These are phyloP conservation scores for Metschnikowia hibisci DNA, from an alignment of 805 yeast species.

Conservation along the genomic window DNA sequence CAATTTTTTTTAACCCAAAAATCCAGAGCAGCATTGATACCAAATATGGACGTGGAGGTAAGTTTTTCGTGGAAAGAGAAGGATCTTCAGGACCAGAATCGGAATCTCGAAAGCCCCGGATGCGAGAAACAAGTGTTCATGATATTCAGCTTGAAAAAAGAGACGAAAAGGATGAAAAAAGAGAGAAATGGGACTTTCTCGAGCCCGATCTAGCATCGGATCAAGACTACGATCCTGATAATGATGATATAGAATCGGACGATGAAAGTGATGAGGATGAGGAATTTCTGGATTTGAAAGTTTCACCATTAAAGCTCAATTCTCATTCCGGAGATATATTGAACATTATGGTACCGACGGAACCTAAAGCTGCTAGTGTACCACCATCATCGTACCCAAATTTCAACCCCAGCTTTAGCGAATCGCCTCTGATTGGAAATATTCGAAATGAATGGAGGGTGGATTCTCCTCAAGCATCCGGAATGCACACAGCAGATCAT, in stretches of 20 bases:
- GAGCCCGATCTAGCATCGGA: not conserved
- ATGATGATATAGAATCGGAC: slow-evolving; percentile 10
- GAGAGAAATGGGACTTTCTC: not conserved
- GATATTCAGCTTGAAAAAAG: not conserved
- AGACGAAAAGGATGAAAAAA: not conserved
- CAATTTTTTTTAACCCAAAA: slow-evolving; percentile 75
- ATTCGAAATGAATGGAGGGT: slow-evolving; percentile 2
- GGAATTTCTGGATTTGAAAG: slow-evolving; percentile 9
- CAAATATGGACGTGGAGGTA: slow-evolving; percentile 87
- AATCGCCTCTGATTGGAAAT: not conserved
- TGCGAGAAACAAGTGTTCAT: slow-evolving; percentile 14
- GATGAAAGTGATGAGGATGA: slow-evolving; percentile 19
- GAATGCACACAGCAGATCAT: not conserved
- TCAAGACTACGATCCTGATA: slow-evolving; percentile 5
- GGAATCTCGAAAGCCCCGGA: slow-evolving; percentile 7
- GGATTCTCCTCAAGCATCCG: slow-evolving; percentile 1
- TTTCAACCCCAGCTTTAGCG: not conserved
- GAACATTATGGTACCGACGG: not conserved
- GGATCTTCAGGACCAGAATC: slow-evolving; percentile 12
- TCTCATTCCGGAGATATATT: slow-evolving; percentile 6
- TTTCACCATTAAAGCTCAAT: slow-evolving; percentile 13
- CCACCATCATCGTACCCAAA: not conserved
- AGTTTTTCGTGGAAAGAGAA: slow-evolving; percentile 63
- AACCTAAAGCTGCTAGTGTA: not conserved
- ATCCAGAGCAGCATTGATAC: slow-evolving; percentile 74